phyloP scores from a whole-genome alignment of 192 early-diverging fungal species.

The Coemansia sp. region DNA sequence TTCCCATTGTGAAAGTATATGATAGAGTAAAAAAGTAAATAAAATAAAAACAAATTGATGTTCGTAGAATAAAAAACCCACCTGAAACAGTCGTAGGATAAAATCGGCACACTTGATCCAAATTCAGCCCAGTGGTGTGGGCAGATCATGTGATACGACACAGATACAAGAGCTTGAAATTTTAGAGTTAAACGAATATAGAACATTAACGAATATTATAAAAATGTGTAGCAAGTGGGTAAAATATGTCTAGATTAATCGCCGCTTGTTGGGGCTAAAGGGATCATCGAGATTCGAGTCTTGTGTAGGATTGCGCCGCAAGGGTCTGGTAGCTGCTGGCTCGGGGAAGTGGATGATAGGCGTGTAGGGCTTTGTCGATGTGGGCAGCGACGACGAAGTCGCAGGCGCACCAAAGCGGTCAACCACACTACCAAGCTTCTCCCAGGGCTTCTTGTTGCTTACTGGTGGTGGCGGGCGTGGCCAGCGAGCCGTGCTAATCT shows the following conservation, averaged over 20 bases:
- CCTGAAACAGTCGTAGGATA: no score
- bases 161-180: no score
- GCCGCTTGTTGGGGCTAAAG: not conserved
- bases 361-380: not conserved
- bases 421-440: conserved; percentile 2
- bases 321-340: not conserved
- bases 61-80: no score
- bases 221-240: no score
- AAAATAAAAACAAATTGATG: not conserved
- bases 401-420: conserved; percentile 7
- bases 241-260: not conserved
- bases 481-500: conserved; percentile 8
- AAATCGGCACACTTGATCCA: no score
- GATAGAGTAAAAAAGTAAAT: not conserved
- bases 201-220: not conserved
- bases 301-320: conserved; percentile 6
- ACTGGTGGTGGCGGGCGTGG: not conserved
- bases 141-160: no score
- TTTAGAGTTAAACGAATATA: not conserved
- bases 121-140: no score
- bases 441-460: conserved; percentile 4
- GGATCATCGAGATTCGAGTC: not conserved
- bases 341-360: conserved; percentile 2
- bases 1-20: conserved; percentile 57
- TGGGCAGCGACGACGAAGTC: not conserved